Conservation (phyloP, 2,329 filamentous ascomycete species). For the Lachnellula willkommii region DNA sequence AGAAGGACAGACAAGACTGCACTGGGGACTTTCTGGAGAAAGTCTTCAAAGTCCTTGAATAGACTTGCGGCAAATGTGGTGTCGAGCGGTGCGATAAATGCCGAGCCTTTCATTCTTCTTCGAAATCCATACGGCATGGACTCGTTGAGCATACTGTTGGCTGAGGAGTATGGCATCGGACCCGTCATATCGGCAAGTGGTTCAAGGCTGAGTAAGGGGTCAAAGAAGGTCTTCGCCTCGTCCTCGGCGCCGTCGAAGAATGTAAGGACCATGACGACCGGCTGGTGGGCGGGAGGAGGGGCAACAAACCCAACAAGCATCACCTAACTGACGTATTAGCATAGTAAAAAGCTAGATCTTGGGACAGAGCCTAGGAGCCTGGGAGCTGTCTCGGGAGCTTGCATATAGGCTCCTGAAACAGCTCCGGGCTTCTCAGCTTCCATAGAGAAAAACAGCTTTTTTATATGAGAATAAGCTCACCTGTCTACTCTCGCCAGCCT, state of each 20-base stretch:
- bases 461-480: too few species aligned
- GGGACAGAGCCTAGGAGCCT: too few species aligned
- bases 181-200: conserved; percentile 23
- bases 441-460: too few species aligned
- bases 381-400: too few species aligned
- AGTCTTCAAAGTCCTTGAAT: conserved; percentile 26
- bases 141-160: conserved; percentile 33
- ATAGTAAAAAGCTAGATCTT: too few species aligned
- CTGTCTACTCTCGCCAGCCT: conserved; percentile 4
- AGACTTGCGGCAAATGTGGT: conserved; percentile 23
- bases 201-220: conserved; percentile 25
- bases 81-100: conserved; percentile 32
- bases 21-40: conserved; percentile 22
- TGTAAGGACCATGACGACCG: conserved; percentile 5
- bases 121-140: conserved; percentile 32
- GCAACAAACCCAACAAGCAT: conserved; percentile 6
- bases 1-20: conserved; percentile 18
- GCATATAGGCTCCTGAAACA: too few species aligned
- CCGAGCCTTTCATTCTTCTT: conserved; percentile 34
- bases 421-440: too few species aligned
- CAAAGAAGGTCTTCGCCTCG: conserved; percentile 28
- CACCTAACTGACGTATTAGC: too few species aligned
- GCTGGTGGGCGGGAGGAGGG: conserved; percentile 6
- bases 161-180: conserved; percentile 30
- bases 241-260: conserved; percentile 35